Base-by-base conservation (phyloP, 208 protist species). In the Histomonas meleagridis region DNA sequence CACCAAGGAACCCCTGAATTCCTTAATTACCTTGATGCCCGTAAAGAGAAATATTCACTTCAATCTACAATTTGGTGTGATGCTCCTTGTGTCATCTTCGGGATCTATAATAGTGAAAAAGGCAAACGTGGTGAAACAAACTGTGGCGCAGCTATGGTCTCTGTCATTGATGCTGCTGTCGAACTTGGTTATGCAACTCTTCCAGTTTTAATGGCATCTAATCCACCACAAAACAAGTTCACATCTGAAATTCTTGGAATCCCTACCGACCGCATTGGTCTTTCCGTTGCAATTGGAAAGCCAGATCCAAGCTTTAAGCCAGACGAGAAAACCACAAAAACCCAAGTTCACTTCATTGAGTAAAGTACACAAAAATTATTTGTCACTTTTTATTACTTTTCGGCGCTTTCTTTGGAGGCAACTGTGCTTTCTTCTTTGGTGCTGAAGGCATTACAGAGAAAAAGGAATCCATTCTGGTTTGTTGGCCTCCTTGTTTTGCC, bases 401-500 rank as follows among this genome's bases (percentile, higher is more conserved):
- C n/a, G n/a, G n/a, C n/a, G n/a, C n/a, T n/a, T n/a, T n/a, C n/a
- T n/a, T n/a, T n/a, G n/a, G n/a, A n/a, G n/a, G n/a, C n/a, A n/a
- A n/a, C n/a, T n/a, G n/a, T n/a, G n/a, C n/a, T n/a, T n/a, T n/a
- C n/a, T n/a, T n/a, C n/a, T n/a, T n/a, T n/a, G n/a, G n/a, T n/a
- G n/a, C n/a, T n/a, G 86, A 46, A 51, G 53, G 53, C 21, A 32
- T 35, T 2, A 26, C 5, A 18, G 18, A 49, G 40, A 91, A 91
- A 35, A 91, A 91, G 26, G 21, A 21, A 40, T 91, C 86, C 86
- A 91, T 60, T 91, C 86, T 91, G 7, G 14, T 91, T 48, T 91
- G 86, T 49, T 28, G 35, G 28, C 53, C 49, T 10, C 40, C 40
- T 28, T 26, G 4, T 43, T 70, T 65, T 16, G 86, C 49, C 5